Evolutionary conservation across 352 stramenopile species (phyloP).

Genomic region (Phytophthora chlamydospora): DNA sequence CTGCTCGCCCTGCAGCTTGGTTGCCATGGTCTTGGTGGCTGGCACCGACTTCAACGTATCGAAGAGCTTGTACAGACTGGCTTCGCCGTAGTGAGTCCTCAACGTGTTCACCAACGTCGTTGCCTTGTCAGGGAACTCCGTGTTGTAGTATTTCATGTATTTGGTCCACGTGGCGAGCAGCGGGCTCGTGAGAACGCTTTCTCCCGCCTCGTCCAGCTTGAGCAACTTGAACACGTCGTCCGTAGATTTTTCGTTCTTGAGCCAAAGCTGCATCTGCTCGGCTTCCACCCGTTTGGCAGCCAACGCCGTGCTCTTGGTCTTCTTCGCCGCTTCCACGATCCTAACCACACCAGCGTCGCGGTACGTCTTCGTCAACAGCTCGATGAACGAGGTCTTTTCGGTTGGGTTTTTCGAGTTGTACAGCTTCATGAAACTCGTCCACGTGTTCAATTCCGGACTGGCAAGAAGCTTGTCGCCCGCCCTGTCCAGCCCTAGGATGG

Average conservation of each 20-base stretch:
- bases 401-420: conserved; percentile 1
- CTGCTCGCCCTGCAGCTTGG: no score
- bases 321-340: conserved; percentile 6
- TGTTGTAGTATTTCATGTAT: conserved; percentile 4
- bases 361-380: conserved; percentile 1
- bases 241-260: neutral
- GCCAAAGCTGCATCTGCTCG: conserved; percentile 5
- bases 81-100: no score
- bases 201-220: conserved; percentile 3
- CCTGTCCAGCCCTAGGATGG: neutral
- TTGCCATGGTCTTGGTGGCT: no score
- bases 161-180: conserved; percentile 4
- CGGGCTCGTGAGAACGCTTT: neutral
- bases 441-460: neutral
- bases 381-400: conserved; percentile 2
- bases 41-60: no score
- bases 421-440: neutral
- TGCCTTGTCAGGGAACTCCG: neutral
- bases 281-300: conserved; percentile 4
- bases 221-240: conserved; percentile 4
- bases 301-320: neutral
- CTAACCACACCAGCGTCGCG: neutral
- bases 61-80: no score
- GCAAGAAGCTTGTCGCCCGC: neutral
- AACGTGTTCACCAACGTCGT: no score